Evolutionary conservation across 371 early-diverging fungal species (phyloP), one percentile per base, ranked within the genome.

Genomic region (Blastocladiella emersonii): DNA sequence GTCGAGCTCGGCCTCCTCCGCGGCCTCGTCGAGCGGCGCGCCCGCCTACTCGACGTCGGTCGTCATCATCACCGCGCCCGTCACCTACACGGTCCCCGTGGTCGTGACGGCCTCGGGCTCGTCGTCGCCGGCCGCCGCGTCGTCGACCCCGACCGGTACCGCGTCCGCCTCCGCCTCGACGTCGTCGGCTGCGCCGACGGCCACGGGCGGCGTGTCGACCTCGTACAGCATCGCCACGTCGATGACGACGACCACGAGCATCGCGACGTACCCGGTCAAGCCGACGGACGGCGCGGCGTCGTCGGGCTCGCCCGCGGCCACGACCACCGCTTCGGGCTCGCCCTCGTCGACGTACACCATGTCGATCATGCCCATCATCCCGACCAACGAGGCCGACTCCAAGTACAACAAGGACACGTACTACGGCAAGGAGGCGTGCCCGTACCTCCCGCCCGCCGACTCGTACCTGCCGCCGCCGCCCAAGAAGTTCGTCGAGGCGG

Each of bases 111-210:
- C 66, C 55, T 72, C 72, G 19, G 70, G 69, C 32, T 77, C 75
- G 34, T 68, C 74, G 25, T 73, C 70, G 61, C 32, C 63, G 13
- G 32, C 51, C 67, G 5, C 68, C 43, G 68, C 67, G 25, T 77
- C 71, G n/a, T 75, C 79, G 37, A 78, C 74, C 23, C 74, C 76
- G 19, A 75, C 74, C 67, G 80, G 82, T 34, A 77, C 84, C 13
- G 76, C 78, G 79, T 12, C 19, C 45, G 3, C 45, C 23, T 44
- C 45, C 15, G 34, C 49, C 62, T 45, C 30, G 53, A 44, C 49
- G 7, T 7, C 62, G 21, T 62, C 62, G 49, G 21, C 53, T n/a
- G n/a, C n/a, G n/a, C n/a, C n/a, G n/a, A n/a, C n/a, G n/a, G n/a
- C n/a, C n/a, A n/a, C n/a, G n/a, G n/a, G n/a, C n/a, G n/a, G n/a